Base-by-base conservation (phyloP, 2,329 filamentous ascomycete species). In the Calcarisporium arbuscula region DNA sequence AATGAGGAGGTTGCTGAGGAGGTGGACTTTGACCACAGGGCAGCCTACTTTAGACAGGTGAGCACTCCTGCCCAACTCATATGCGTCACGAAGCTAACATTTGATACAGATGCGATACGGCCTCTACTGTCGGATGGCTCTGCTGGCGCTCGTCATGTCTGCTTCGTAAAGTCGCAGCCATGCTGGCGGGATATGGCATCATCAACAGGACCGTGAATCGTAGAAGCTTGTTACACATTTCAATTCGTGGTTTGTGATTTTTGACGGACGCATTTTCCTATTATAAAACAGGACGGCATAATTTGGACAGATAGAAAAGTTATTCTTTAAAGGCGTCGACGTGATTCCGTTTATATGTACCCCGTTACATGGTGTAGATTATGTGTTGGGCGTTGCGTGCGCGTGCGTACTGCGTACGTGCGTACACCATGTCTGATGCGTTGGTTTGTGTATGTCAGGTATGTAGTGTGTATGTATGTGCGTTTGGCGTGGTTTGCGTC, bases 11-110 rank as follows among this genome's bases (percentile, higher is more conserved):
- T 98, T 56, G 80, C 81, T 21, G 87, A 94, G 64, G 92, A 98
- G 68, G 88, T 98, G 31, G 92, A 98, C 64, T 95, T 94, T 66
- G 92, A 98, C 67, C 87, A 94, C 58, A 72, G 92, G 50, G 92
- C 92, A 39, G 90, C 92, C 36, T 98, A 98, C 70, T 98, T 98
- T 67, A 80, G 92, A 84, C 92, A 98, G 84, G 90, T 95, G 67
- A 79, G 85, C 74, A 18, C 10, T 22, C 14, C 11, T 14, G 6
- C 4, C 26, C 19, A 8, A 5, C 19, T 10, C 22, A 18, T 18
- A 21, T 28, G 12, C 14, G 15, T 9, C n/a, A 19, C 10, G 4
- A 32, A 12, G 19, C 9, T 18, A 9, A 11, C n/a, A 31, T 28
- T 19, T 45, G 38, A 11, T 30, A 39, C 53, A 95, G 89, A 95